Base-by-base conservation (phyloP, 768 basidiomycete genomes). In the Amyloporia xantha region DNA sequence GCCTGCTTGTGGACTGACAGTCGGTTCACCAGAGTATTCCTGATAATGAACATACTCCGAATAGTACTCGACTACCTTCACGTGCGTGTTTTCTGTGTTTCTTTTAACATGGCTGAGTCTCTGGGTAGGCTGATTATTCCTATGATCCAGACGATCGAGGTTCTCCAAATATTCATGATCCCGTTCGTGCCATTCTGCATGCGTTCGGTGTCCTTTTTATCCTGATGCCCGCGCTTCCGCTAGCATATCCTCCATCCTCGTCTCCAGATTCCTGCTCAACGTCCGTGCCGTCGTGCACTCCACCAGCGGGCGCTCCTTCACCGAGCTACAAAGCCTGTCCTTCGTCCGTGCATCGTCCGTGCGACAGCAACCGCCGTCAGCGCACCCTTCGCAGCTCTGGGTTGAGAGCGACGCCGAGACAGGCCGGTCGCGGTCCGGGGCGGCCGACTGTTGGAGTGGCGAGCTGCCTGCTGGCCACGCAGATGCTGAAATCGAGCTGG, bases 211-310 rank as follows among this genome's bases (percentile, higher is more conserved):
- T 21, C 9, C 38, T 17, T 7, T 40, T 6, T 6, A 17, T 40
- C 6, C 30, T 33, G 30, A 33, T 15, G 15, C 9, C 15, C 7
- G 9, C 30, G 30, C 9, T 43, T 23, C 25, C 13, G 7, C 25
- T 9, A 43, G 41, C 12, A 26, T 43, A 9, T 23, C 41, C 5
- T 21, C 41, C 5, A 43, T 43, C 12, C 24, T 43, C 9, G 17
- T 43, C 19, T 23, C 25, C 21, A 5, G 41, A 21, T 43, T 43
- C 24, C 41, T 43, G 10, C 41, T 43, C 10, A 26, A 43, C 27
- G 4, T 44, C 19, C 50, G 51, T 47, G 36, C 2, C 28, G 26
- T n/a, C 24, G 38, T 39, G 38, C 38, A n/a, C 15, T 39, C 38
- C 17, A 39, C 17, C 6, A 7, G 19, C 6, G 38, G 17, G 36